phyloP scores from a whole-genome alignment of 1,284 basidiomycete genomes.

The Ustilago tritici region DNA sequence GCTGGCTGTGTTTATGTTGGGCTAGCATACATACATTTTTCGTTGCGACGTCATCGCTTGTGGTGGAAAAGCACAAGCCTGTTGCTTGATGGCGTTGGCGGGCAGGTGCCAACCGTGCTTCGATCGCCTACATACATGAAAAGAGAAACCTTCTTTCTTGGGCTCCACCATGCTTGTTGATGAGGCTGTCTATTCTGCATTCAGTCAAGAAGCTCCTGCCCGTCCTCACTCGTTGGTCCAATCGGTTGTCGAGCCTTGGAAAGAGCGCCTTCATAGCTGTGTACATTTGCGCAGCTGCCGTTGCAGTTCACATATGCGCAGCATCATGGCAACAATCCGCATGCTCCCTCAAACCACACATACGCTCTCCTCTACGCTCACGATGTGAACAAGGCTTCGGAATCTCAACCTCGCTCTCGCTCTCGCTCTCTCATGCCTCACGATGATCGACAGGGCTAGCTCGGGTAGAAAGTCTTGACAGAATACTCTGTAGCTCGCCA shows the following conservation, averaged over 20 bases:
- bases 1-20: neutral
- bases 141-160: neutral
- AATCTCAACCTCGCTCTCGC: slow-evolving; percentile 2
- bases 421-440: neutral
- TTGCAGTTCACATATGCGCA: neutral
- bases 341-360: neutral
- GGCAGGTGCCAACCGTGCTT: neutral
- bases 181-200: neutral
- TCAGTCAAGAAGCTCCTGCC: neutral
- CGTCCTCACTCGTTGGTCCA: slow-evolving; percentile 6
- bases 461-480: neutral
- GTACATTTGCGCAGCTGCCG: neutral
- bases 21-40: neutral
- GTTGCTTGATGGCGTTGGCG: neutral
- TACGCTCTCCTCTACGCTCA: neutral
- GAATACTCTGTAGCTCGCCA: neutral
- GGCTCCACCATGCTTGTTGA: neutral
- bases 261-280: neutral
- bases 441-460: neutral
- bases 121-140: slow-evolving; percentile 7
- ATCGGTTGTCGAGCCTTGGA: neutral
- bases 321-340: neutral
- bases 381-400: neutral
- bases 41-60: neutral
- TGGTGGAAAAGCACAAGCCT: neutral